phyloP scores from a whole-genome alignment of 257 asterid species.

The Petunia axillaris region DNA sequence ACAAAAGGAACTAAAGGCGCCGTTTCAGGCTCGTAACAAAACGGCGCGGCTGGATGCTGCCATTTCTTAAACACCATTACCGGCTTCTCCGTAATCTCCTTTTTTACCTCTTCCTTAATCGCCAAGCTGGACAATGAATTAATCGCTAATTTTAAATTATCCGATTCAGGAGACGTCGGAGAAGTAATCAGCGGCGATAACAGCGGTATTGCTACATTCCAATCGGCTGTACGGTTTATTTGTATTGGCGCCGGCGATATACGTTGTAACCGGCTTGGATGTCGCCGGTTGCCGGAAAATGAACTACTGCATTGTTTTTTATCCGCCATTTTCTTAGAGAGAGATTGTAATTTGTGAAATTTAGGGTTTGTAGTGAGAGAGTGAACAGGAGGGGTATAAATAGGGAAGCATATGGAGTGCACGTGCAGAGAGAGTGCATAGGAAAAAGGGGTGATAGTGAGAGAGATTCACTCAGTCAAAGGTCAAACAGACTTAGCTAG shows the following conservation, averaged over 20 bases:
- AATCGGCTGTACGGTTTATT: conserved; percentile 52
- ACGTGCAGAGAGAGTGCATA: neutral
- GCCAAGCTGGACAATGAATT: conserved; percentile 26
- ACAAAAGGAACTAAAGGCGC: conserved; percentile 55
- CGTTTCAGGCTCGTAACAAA: conserved; percentile 45
- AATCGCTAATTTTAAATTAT: conserved; percentile 40
- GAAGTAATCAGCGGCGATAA: conserved; percentile 65
- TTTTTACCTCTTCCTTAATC: conserved; percentile 29
- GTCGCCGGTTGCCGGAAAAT: conserved; percentile 36
- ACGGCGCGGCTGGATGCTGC: conserved; percentile 79
- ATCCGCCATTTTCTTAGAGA: neutral
- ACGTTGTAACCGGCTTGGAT: conserved; percentile 58
- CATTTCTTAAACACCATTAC: conserved; percentile 47
- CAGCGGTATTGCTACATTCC: conserved; percentile 81
- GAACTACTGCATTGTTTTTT: neutral
- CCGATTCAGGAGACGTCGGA: conserved; percentile 48
- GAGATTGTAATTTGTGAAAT: neutral
- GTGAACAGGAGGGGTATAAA: conserved; percentile 34
- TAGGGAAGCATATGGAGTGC: conserved; percentile 1
- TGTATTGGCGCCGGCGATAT: conserved; percentile 75
- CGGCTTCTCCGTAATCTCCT: conserved; percentile 37
- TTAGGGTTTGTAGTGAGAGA: conserved; percentile 6
- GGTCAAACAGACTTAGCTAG: conserved; percentile 24
- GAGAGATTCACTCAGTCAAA: conserved; percentile 47
- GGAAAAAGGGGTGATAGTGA: conserved; percentile 10